These are phyloP conservation scores for Ilyonectria sp. DNA, from an alignment of 2,329 filamentous ascomycete genomes.

Conservation along the genomic window DNA sequence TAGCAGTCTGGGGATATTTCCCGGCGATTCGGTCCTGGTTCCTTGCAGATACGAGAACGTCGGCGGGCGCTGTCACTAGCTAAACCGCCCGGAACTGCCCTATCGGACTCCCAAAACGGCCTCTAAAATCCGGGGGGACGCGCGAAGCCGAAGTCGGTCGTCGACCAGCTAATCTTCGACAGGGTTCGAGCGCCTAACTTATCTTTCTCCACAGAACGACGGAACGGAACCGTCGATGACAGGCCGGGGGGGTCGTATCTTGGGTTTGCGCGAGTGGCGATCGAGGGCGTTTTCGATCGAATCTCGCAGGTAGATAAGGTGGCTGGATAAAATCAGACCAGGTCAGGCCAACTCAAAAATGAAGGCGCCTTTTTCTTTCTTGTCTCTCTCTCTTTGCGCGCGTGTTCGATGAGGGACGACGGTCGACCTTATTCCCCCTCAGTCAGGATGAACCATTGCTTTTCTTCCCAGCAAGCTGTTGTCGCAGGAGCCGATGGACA, in stretches of 20 bases:
- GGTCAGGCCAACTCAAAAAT: neutral
- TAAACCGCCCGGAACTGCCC: conserved; percentile 2
- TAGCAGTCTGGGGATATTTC: conserved; percentile 23
- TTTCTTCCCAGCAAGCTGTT: conserved; percentile 7
- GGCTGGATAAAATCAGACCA: conserved; percentile 5
- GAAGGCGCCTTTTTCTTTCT: neutral
- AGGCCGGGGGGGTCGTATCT: conserved; percentile 21
- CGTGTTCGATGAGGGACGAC: neutral
- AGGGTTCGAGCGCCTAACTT: conserved; percentile 25
- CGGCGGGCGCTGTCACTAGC: neutral
- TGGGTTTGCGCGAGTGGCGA: conserved; percentile 24
- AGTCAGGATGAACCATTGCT: conserved; percentile 19
- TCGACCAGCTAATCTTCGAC: conserved; percentile 24
- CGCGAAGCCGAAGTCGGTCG: conserved; percentile 11
- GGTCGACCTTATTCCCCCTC: conserved; percentile 10
- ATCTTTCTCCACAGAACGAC: conserved; percentile 25
- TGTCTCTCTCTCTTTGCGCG: neutral
- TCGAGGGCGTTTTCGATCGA: conserved; percentile 14
- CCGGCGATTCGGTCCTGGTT: conserved; percentile 10
- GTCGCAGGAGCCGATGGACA: neutral
- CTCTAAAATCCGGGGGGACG: conserved; percentile 23
- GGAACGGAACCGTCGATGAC: conserved; percentile 15
- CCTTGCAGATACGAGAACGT: conserved; percentile 27
- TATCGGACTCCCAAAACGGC: conserved; percentile 20
- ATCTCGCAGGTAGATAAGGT: conserved; percentile 7